Conservation (phyloP, 2,329 filamentous ascomycete species). For the Pyrenophora teres region DNA sequence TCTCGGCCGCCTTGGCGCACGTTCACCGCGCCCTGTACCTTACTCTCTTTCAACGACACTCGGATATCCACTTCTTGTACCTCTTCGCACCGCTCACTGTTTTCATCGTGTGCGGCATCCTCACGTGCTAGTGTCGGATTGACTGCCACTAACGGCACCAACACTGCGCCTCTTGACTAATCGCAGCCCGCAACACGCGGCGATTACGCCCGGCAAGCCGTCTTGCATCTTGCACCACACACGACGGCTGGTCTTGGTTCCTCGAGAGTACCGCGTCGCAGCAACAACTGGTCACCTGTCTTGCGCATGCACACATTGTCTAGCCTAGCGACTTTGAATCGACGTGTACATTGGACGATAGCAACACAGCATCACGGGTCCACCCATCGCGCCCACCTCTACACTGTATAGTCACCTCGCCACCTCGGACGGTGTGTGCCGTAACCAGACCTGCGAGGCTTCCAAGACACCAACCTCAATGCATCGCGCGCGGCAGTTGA, state of each 20-base stretch:
- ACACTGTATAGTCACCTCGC: background rate
- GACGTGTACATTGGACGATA: background rate
- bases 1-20: slow-evolving; percentile 2
- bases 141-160: slow-evolving; percentile 1
- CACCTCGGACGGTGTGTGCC: too few relatives aligned
- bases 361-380: background rate
- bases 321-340: background rate
- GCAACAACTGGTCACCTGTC: background rate
- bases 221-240: slow-evolving; percentile 2
- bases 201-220: slow-evolving; percentile 5
- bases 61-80: background rate
- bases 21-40: background rate
- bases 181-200: slow-evolving; percentile 3
- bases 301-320: background rate
- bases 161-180: slow-evolving; percentile 6
- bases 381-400: background rate
- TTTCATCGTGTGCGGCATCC: background rate
- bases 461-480: slow-evolving; percentile 9
- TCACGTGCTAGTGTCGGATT: background rate
- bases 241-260: background rate
- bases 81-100: too few relatives aligned
- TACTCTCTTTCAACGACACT: background rate
- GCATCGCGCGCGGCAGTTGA: slow-evolving; percentile 9
- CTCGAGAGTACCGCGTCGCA: background rate
- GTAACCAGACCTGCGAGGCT: background rate